Evolutionary conservation across 177 flowering plant genomes (phyloP), one percentile per base, ranked within the genome.

Genomic region (Vitis hybrid): DNA sequence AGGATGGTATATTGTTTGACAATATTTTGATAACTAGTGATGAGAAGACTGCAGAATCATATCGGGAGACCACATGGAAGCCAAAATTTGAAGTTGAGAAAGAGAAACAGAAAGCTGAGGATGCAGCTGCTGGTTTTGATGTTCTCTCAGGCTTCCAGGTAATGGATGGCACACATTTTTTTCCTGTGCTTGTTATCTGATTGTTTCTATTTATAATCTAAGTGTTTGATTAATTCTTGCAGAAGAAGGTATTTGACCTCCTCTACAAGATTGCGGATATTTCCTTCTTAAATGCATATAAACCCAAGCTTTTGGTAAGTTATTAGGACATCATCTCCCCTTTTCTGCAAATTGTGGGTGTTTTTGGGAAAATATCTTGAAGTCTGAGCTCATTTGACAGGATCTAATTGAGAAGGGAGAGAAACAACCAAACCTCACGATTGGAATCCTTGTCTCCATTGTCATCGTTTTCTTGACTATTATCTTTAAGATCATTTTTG

Each of bases 1-100:
- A 93, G 70, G 97, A 96, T 82, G 99, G 98, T 18, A 88, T 96
- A 15, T 65, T 96, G 82, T 96, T 96, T 74, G 99, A 96, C 83
- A 93, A 92, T 51, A 79, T 96, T 67, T 77, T 96, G 87, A 92
- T 96, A 14, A 81, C 97, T 4, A 69, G 75, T 30, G 86, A 84
- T 77, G 98, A 91, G 74, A 89, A 88, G 78, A 77, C 74, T 65
- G 99, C 99, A 9, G 88, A 79, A 66, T 71, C 88, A 18, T 81
- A 79, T 72, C 72, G 97, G 75, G 76, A 76, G 65, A 82, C 77
- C 10, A 54, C 74, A 17, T 96, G 99, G 99, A 91, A 92, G 81
- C 94, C 94, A 1, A 96, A 96, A 60, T 93, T 83, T 78, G 86
- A 86, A 0, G 80, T 82, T 54, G 99, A 96, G 81, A 86, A 92